Percentiles rank a stretch among this genome's conserved stretches.
phyloP scores from a whole-genome alignment of 1,284 basidiomycete species.

The Cystobasidiaceae sp. region DNA sequence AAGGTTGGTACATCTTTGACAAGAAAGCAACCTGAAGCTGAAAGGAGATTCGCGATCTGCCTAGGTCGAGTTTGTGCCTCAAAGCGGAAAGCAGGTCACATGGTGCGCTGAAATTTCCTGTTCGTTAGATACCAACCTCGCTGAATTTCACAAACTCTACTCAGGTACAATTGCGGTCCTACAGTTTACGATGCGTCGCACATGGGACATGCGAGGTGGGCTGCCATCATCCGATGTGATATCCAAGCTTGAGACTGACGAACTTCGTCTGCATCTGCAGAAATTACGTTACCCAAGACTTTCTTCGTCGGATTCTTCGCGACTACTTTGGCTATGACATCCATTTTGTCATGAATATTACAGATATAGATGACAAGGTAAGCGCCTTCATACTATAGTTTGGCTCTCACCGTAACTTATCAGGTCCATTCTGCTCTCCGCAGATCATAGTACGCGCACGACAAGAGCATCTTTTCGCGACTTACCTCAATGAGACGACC shows the following conservation, averaged over 20 bases:
- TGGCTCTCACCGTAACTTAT: too few relatives aligned
- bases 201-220: constrained; percentile 94
- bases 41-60: neutral
- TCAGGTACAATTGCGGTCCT: constrained; percentile 58
- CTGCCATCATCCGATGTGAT: neutral
- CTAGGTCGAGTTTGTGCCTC: constrained; percentile 76
- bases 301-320: constrained; percentile 82
- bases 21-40: neutral
- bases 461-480: constrained; percentile 72
- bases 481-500: constrained; percentile 45
- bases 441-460: constrained; percentile 90
- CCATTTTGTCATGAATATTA: constrained; percentile 99
- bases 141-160: neutral
- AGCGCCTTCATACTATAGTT: too few relatives aligned
- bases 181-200: constrained; percentile 98
- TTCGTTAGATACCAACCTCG: constrained; percentile 17
- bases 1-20: constrained; percentile 57
- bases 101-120: constrained; percentile 79
- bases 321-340: constrained; percentile 98
- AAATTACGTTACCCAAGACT: constrained; percentile 97
- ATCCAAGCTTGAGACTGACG: neutral
- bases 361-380: constrained; percentile 99
- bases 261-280: constrained; percentile 49
- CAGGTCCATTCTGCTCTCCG: too few relatives aligned
- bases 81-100: constrained; percentile 76